A percentile compares a stretch with the other conserved stretches of the same genome.
phyloP scores from a whole-genome alignment of 352 stramenopile genomes.

The Globisporangium takayamanum region DNA sequence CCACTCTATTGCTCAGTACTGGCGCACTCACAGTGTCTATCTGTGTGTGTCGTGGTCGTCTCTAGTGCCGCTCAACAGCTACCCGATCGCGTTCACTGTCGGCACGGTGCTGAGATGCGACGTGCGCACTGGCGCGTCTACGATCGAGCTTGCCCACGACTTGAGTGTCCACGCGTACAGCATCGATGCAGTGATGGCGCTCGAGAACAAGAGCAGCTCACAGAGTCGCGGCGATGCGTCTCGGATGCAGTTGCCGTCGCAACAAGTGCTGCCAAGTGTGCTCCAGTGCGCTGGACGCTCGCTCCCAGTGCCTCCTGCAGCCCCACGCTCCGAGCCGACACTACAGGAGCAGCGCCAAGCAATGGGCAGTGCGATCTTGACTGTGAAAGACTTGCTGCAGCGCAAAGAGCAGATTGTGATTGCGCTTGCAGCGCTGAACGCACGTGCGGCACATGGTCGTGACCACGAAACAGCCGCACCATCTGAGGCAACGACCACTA shows the following conservation, averaged over 20 bases:
- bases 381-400: constrained; percentile 59
- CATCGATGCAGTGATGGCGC: constrained; percentile 53
- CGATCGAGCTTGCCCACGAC: constrained; percentile 18
- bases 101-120: constrained; percentile 27
- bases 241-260: neutral
- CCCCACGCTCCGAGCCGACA: too few species aligned
- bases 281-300: neutral
- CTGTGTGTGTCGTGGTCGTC: neutral
- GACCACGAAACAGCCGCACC: neutral
- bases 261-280: neutral
- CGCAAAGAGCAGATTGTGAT: constrained; percentile 64
- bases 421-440: constrained; percentile 42
- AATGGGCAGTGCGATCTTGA: constrained; percentile 33
- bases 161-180: constrained; percentile 23
- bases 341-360: constrained; percentile 21
- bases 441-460: constrained; percentile 6
- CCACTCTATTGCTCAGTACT: neutral
- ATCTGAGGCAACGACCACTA: constrained; percentile 1
- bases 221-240: constrained; percentile 4
- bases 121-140: constrained; percentile 22
- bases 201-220: constrained; percentile 11
- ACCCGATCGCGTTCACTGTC: constrained; percentile 27
- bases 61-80: constrained; percentile 29
- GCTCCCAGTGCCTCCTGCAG: neutral
- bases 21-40: neutral